Evolutionary conservation across 2,329 filamentous ascomycete species (phyloP).

Genomic region (Venturia pyrina): DNA sequence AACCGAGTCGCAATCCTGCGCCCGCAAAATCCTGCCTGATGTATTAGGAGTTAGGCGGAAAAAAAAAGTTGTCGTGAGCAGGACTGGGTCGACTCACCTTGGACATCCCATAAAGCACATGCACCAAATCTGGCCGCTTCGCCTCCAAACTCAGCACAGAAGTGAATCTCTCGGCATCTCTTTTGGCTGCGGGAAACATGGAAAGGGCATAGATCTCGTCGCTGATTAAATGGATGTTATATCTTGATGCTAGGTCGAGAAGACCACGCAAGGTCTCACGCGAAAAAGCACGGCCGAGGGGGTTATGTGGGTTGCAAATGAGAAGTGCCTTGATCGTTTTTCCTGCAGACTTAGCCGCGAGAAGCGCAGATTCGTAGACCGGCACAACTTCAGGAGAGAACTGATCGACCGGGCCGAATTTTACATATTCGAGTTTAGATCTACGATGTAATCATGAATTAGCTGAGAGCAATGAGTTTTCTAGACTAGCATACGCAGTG

Average conservation of each 20-base stretch:
- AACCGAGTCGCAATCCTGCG: slow-evolving; percentile 24
- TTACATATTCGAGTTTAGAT: slow-evolving; percentile 29
- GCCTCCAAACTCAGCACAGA: slow-evolving; percentile 20
- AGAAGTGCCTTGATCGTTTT: slow-evolving; percentile 31
- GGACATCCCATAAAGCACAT: slow-evolving; percentile 25
- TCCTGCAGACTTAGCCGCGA: slow-evolving; percentile 22
- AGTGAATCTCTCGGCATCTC: slow-evolving; percentile 15
- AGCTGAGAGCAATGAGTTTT: slow-evolving; percentile 10
- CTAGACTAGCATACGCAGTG: slow-evolving; percentile 19
- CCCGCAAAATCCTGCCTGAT: slow-evolving; percentile 22
- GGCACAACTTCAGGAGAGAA: slow-evolving; percentile 25
- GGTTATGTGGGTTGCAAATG: slow-evolving; percentile 36
- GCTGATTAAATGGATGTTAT: slow-evolving; percentile 24
- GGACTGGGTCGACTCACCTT: neutral
- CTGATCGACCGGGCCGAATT: slow-evolving; percentile 28
- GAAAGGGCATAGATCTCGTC: slow-evolving; percentile 31
- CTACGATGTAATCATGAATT: slow-evolving; percentile 12
- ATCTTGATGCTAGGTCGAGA: slow-evolving; percentile 21
- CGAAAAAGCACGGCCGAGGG: slow-evolving; percentile 25
- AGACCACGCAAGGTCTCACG: slow-evolving; percentile 16
- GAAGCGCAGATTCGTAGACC: slow-evolving; percentile 30
- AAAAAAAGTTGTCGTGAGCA: neutral
- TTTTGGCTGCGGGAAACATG: slow-evolving; percentile 13
- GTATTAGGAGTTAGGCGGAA: slow-evolving; percentile 14
- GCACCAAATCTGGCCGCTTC: slow-evolving; percentile 17